Percentiles rank a stretch among this genome's conserved stretches.
Evolutionary conservation across 148 eudicot species (phyloP).

Genomic region (Nepenthes mirabilis): DNA sequence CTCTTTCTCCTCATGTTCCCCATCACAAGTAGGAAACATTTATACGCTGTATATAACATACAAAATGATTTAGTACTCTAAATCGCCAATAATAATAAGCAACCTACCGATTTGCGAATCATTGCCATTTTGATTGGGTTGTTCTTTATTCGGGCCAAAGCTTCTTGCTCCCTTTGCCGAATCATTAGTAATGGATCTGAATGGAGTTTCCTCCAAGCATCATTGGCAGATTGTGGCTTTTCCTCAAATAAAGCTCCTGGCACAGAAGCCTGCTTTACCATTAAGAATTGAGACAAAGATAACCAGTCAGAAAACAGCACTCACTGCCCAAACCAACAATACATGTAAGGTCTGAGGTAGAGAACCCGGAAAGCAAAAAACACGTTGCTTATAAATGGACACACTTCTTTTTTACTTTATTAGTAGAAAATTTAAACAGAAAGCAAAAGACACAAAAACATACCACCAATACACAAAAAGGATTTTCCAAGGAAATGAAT

Average conservation of each 20-base stretch:
- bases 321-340: background rate
- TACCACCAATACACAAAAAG: too few species aligned
- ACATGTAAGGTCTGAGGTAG: too few species aligned
- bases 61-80: background rate
- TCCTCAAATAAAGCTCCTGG: slow-evolving; percentile 97
- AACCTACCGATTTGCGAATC: slow-evolving; percentile 84
- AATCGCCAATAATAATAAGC: background rate
- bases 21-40: too few species aligned
- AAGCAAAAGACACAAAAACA: too few species aligned
- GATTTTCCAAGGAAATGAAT: too few species aligned
- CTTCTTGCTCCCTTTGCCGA: slow-evolving; percentile 90
- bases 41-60: background rate
- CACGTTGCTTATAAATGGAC: too few species aligned
- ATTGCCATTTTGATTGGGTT: slow-evolving; percentile 94
- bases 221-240: slow-evolving; percentile 91
- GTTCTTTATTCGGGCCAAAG: slow-evolving; percentile 81
- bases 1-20: too few species aligned
- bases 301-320: background rate
- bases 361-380: too few species aligned
- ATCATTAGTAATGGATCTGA: slow-evolving; percentile 94
- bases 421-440: too few species aligned
- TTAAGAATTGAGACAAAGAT: background rate
- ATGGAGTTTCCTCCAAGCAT: slow-evolving; percentile 97
- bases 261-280: slow-evolving; percentile 30
- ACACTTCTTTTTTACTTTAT: too few species aligned